Evolutionary conservation across 495 filamentous ascomycete genomes (phyloP), one percentile per base, ranked within the genome.

Genomic region (Neurospora sp.): DNA sequence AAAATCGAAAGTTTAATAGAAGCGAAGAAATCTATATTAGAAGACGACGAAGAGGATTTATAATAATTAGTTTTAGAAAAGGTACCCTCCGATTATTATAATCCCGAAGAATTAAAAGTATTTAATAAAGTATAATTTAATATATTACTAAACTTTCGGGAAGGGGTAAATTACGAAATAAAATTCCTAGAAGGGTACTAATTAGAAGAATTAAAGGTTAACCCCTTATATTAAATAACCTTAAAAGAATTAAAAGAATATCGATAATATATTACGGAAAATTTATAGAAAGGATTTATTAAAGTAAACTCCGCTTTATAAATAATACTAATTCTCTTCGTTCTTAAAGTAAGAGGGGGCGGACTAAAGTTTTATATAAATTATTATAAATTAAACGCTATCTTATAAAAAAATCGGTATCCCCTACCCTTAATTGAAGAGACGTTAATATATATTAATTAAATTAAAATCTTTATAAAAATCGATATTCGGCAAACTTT

Each of bases 391-490:
- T 9, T 40, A 40, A 40, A 40, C 86, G 0, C 79, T 88, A 69
- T 89, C 84, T 70, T 72, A 76, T 3, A 76, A 75, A 85, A 85
- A 72, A 81, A 89, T 44, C 39, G 76, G 0, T 86, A 87, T 69
- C 82, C 83, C 0, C 48, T 88, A 0, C 85, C 83, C 0, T 66
- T 86, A 10, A 86, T 88, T 31, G 69, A 84, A 20, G 81, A 89
- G 72, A 78, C 79, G 0, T 54, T 88, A 4, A 39, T 75, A 16
- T 23, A 73, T 0, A 37, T 88, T 1, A 35, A 16, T 0, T 77
- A 0, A 86, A 86, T 71, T 1, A 27, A 27, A 2, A 27, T 27
- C 27, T 27, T 27, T 27, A 27, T 2, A 2, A 27, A 27, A 27
- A 59, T 89, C 0, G 81, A 89, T 9, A 69, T 78, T n/a, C 71